Evolutionary conservation across 768 basidiomycete species (phyloP).

Genomic region (Dictyophora rubrovolvata): DNA sequence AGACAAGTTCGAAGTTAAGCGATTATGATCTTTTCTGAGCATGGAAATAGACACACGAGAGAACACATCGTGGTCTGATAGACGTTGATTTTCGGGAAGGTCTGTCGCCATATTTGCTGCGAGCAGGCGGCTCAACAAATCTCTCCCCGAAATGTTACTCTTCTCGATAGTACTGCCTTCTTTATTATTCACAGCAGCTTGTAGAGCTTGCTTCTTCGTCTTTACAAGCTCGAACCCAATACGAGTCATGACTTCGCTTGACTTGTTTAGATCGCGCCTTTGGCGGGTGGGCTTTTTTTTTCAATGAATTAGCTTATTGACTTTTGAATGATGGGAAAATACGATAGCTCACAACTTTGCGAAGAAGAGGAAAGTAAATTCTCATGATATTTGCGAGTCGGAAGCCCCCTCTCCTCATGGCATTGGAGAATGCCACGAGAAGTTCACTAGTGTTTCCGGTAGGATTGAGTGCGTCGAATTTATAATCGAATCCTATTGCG

Average conservation of each 20-base stretch:
- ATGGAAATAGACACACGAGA: slow-evolving; percentile 29
- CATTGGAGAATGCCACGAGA: slow-evolving; percentile 19
- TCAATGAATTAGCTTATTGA: background rate
- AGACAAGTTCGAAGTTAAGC: background rate
- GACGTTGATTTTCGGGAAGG: slow-evolving; percentile 38
- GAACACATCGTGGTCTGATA: slow-evolving; percentile 56
- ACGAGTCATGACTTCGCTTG: slow-evolving; percentile 8
- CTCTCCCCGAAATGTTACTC: slow-evolving; percentile 27
- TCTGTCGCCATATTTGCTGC: slow-evolving; percentile 58
- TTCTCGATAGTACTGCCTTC: slow-evolving; percentile 10
- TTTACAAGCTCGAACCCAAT: slow-evolving; percentile 17
- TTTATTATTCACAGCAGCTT: slow-evolving; percentile 23
- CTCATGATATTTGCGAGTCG: slow-evolving; percentile 12
- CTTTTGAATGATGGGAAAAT: background rate
- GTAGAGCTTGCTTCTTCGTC: slow-evolving; percentile 23
- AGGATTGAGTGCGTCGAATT: slow-evolving; percentile 22
- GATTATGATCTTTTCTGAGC: background rate
- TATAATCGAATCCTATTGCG: slow-evolving; percentile 24
- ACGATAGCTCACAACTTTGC: slow-evolving; percentile 15
- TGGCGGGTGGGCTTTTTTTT: slow-evolving; percentile 1
- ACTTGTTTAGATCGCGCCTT: background rate
- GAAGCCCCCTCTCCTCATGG: slow-evolving; percentile 14
- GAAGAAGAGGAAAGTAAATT: slow-evolving; percentile 16
- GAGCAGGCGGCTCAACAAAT: slow-evolving; percentile 51
- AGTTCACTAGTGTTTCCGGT: slow-evolving; percentile 22